Percentiles rank a stretch among this genome's conserved stretches.
These are phyloP conservation scores for Teunomyces atbi DNA, from an alignment of 805 yeast species.

Conservation along the genomic window DNA sequence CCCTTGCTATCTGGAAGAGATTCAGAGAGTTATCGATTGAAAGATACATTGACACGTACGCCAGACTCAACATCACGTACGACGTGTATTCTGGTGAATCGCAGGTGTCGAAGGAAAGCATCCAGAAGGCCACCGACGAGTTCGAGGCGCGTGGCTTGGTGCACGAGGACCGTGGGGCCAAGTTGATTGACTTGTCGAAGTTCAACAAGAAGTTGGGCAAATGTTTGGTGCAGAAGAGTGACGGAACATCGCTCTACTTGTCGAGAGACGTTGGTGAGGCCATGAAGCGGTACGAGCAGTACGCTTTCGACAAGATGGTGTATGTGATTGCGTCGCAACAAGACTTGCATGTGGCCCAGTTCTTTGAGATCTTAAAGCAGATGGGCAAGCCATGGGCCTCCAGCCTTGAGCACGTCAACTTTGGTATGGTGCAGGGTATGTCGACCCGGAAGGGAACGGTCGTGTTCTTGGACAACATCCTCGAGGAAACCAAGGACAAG, in stretches of 20 bases:
- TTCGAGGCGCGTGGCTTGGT: conserved; percentile 70
- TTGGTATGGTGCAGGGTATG: conserved; percentile 99
- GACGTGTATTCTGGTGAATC: conserved; percentile 96
- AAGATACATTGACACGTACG: conserved; percentile 83
- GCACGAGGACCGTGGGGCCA: conserved; percentile 88
- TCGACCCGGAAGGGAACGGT: conserved; percentile 98
- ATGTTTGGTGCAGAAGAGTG: conserved; percentile 87
- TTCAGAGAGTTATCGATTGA: conserved; percentile 90
- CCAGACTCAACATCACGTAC: conserved; percentile 84
- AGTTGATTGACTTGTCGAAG: conserved; percentile 77
- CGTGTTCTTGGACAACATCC: conserved; percentile 91
- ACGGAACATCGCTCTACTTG: conserved; percentile 90
- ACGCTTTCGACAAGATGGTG: conserved; percentile 91
- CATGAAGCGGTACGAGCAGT: conserved; percentile 77
- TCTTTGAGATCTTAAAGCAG: conserved; percentile 88
- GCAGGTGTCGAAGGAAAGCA: conserved; percentile 73
- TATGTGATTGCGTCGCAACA: conserved; percentile 96
- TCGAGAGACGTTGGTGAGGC: conserved; percentile 98
- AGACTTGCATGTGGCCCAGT: conserved; percentile 90
- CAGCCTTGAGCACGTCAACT: conserved; percentile 77
- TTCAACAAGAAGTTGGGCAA: conserved; percentile 91
- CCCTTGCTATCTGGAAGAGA: conserved; percentile 75
- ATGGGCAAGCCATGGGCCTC: conserved; percentile 89
- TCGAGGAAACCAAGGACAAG: conserved; percentile 88
- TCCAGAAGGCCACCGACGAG: conserved; percentile 61